A percentile compares a stretch with the other conserved stretches of the same genome.
Evolutionary conservation across 176 grass and related monocot genomes (phyloP).

Genomic region (Hyparrhenia diplandra): DNA sequence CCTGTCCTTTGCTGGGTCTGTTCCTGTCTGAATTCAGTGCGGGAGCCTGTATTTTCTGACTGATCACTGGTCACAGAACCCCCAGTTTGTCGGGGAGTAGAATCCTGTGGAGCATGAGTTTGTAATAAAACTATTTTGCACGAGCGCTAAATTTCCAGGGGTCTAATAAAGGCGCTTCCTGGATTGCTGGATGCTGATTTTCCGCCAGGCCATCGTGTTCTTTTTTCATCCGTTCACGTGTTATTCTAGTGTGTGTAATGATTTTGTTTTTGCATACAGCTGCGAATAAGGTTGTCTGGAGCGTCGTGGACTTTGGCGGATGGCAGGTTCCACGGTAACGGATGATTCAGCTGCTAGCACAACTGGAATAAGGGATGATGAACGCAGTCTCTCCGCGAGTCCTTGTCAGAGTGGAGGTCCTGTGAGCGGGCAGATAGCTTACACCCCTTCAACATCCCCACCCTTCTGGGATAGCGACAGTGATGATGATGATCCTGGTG

Average conservation of each 20-base stretch:
- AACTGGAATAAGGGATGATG: conserved; percentile 54
- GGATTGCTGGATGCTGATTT: not conserved
- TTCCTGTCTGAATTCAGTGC: too few relatives aligned
- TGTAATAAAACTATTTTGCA: not conserved
- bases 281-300: conserved; percentile 25
- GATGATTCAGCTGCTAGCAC: conserved; percentile 51
- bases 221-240: not conserved
- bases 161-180: not conserved
- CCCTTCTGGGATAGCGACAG: conserved; percentile 78
- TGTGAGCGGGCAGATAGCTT: conserved; percentile 68
- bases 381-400: conserved; percentile 55
- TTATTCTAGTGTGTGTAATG: not conserved
- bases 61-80: too few relatives aligned
- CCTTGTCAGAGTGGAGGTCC: conserved; percentile 80
- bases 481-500: conserved; percentile 71
- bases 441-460: conserved; percentile 73
- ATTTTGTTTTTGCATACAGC: conserved; percentile 27
- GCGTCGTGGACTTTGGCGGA: conserved; percentile 20
- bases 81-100: too few relatives aligned
- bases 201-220: not conserved
- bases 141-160: not conserved
- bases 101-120: too few relatives aligned
- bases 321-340: conserved; percentile 32
- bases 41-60: too few relatives aligned
- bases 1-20: too few relatives aligned